A percentile compares a stretch with the other conserved stretches of the same genome.
These are phyloP conservation scores for Suillus discolor DNA, from an alignment of 768 basidiomycete genomes.

Conservation along the genomic window DNA sequence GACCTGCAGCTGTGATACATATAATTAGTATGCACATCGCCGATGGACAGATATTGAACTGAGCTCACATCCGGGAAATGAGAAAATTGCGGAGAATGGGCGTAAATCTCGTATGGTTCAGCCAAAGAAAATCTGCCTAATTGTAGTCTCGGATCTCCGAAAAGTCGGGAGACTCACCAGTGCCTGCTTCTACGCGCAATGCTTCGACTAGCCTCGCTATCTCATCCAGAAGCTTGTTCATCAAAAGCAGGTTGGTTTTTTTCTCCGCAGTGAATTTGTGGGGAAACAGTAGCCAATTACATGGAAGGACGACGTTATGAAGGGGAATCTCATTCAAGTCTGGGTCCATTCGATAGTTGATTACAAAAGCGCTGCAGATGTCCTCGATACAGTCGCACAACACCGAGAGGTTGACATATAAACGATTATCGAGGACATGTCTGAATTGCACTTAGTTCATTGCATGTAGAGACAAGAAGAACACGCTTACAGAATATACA, in stretches of 20 bases:
- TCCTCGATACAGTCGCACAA: slow-evolving; percentile 56
- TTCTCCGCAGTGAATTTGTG: slow-evolving; percentile 18
- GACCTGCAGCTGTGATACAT: slow-evolving; percentile 43
- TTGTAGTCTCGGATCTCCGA: not conserved
- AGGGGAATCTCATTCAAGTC: slow-evolving; percentile 19
- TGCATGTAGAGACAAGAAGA: not conserved
- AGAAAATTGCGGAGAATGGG: slow-evolving; percentile 38
- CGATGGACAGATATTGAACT: not conserved
- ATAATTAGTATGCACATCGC: slow-evolving; percentile 2
- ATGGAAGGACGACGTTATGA: slow-evolving; percentile 54
- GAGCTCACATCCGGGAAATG: slow-evolving; percentile 48
- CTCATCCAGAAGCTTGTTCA: slow-evolving; percentile 15
- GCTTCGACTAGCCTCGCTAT: slow-evolving; percentile 29
- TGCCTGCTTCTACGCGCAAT: slow-evolving; percentile 29
- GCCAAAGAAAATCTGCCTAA: not conserved
- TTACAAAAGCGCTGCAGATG: slow-evolving; percentile 43
- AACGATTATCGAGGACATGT: slow-evolving; percentile 39
- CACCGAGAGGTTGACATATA: slow-evolving; percentile 48
- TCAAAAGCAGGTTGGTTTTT: slow-evolving; percentile 9
- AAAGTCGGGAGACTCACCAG: slow-evolving; percentile 24
- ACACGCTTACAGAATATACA: slow-evolving; percentile 9
- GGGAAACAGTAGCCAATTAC: slow-evolving; percentile 47
- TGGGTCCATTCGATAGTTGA: slow-evolving; percentile 33
- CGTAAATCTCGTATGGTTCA: slow-evolving; percentile 18
- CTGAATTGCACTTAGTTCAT: slow-evolving; percentile 29